These are phyloP conservation scores for Colletotrichum sp. DNA, from an alignment of 2,329 filamentous ascomycete genomes.

Conservation along the genomic window DNA sequence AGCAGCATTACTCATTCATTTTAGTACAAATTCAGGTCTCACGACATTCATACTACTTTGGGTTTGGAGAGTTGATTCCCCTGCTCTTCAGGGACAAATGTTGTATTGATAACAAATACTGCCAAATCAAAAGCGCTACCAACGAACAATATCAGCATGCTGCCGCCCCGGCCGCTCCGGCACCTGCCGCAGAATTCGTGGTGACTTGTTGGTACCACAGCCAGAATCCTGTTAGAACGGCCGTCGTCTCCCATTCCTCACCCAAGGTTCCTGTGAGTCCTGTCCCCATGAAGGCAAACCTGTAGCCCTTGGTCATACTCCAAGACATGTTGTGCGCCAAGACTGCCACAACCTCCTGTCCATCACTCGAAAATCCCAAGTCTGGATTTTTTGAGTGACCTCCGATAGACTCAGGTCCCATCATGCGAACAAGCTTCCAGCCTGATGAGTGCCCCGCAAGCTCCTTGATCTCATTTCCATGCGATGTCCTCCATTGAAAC, in stretches of 20 bases:
- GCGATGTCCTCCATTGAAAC: slow-evolving; percentile 20
- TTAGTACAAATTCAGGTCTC: too few species aligned
- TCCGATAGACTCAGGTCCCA: not conserved
- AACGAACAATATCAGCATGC: not conserved
- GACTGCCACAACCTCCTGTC: slow-evolving; percentile 22
- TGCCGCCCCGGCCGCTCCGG: not conserved
- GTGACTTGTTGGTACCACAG: slow-evolving; percentile 1
- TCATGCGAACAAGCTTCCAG: slow-evolving; percentile 21
- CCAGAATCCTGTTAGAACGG: not conserved
- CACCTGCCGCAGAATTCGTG: not conserved
- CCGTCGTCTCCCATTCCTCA: slow-evolving; percentile 14
- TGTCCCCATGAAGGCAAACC: slow-evolving; percentile 19
- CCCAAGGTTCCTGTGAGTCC: slow-evolving; percentile 17
- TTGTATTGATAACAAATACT: not conserved
- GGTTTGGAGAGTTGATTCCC: rapidly evolving
- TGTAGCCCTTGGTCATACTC: slow-evolving; percentile 13
- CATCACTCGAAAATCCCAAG: slow-evolving; percentile 18
- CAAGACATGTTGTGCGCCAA: slow-evolving; percentile 12
- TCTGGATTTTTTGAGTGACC: not conserved
- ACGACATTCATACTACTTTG: rapidly evolving
- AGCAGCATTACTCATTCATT: rapidly evolving
- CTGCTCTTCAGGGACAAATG: not conserved
- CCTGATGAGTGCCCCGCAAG: slow-evolving; percentile 13
- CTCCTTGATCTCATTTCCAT: slow-evolving; percentile 13
- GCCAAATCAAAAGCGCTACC: rapidly evolving